Base-by-base conservation (phyloP, 257 asterid species). In the Penstemon eatonii region DNA sequence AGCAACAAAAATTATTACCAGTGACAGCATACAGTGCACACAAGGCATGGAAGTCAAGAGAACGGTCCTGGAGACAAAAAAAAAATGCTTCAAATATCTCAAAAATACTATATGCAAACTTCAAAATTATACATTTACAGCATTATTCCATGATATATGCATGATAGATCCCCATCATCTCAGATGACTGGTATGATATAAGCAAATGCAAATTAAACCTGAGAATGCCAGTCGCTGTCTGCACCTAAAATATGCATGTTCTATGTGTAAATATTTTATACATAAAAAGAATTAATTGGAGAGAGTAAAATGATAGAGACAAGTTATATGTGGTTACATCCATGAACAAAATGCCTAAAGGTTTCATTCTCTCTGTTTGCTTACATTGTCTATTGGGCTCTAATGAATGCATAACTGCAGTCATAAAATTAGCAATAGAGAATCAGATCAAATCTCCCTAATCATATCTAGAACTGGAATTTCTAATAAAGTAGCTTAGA, bases 11-110 rank as follows among this genome's bases (percentile, higher is more conserved):
- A 56, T 63, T 55, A 68, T 79, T 93, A 93, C 98, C 98, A 25
- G 97, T 90, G 78, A 90, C 91, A 75, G 99, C 91, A 78, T 93
- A 93, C 7, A 93, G 83, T 25, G 99, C 99, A 72, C 99, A 93
- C 67, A 93, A 82, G 75, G 86, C 96, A 44, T 75, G 79, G 73
- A 93, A 93, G 73, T 93, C 99, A 47, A 93, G 96, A 72, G 99
- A 93, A 63, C 99, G 91, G 77, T 93, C 99, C 99, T 91, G 96
- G 83, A 80, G 77, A 72, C 68, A 60, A 41, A 74, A 13, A 51
- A 53, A 67, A 62, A 33, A 9, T 61, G 56, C 64, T 55, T 76
- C 49, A 74, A 33, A 71, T 55, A 69, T 50, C 45, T 70, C 51
- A 55, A 57, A 60, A 71, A 6, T 68, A 3, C 12, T 44, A 60